These are phyloP conservation scores for Aspergillus latus DNA, from an alignment of 2,329 filamentous ascomycete genomes.

Conservation along the genomic window DNA sequence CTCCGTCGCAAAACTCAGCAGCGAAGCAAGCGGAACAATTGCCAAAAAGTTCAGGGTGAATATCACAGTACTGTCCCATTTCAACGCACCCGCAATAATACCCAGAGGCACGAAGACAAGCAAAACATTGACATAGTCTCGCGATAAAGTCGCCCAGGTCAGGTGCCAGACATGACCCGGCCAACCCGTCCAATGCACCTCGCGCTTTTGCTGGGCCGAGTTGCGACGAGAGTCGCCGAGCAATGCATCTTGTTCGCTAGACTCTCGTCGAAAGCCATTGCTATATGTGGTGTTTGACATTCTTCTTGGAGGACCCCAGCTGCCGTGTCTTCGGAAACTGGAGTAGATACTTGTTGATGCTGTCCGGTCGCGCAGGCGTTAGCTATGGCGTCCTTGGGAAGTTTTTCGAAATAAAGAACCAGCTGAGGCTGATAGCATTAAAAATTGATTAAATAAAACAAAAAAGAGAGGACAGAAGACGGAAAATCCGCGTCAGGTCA, in stretches of 20 bases:
- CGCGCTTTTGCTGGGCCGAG: slow-evolving; percentile 34
- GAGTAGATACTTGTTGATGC: slow-evolving; percentile 31
- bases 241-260: slow-evolving; percentile 38
- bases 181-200: slow-evolving; percentile 39
- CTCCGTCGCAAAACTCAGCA: slow-evolving; percentile 65
- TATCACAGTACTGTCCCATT: slow-evolving; percentile 57
- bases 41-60: slow-evolving; percentile 65
- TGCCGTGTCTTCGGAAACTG: slow-evolving; percentile 30
- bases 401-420: background rate
- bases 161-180: slow-evolving; percentile 42
- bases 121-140: slow-evolving; percentile 59
- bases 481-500: background rate
- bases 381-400: slow-evolving; percentile 6
- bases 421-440: background rate
- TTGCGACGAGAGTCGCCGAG: slow-evolving; percentile 27
- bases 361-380: slow-evolving; percentile 18
- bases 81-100: slow-evolving; percentile 61
- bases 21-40: slow-evolving; percentile 61
- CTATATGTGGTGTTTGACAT: slow-evolving; percentile 30
- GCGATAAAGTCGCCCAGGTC: slow-evolving; percentile 46
- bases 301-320: slow-evolving; percentile 28
- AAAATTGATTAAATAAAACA: background rate
- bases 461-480: background rate
- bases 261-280: slow-evolving; percentile 31
- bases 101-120: slow-evolving; percentile 65